Base-by-base conservation (phyloP, 192 early-diverging fungal genomes). In the Umbelopsis isabellina region DNA sequence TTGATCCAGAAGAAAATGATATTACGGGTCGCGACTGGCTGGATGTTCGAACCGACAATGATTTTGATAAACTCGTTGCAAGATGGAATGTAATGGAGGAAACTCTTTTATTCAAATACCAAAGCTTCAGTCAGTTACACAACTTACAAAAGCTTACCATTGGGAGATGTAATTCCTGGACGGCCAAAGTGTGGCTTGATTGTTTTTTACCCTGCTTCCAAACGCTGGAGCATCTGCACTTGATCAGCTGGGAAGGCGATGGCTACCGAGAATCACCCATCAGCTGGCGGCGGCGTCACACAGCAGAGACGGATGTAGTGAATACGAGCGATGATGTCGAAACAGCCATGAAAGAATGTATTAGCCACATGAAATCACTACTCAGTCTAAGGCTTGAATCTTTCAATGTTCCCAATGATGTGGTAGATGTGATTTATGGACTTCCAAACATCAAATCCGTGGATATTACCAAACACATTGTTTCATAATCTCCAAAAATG, bases 131-230 rank as follows among this genome's bases (percentile, higher is more conserved):
- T 5, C 18, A 23, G 2, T 51, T 68, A 49, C 49, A 46, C 18
- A 22, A 50, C 21, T 50, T 68, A 15, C 23, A 35, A 50, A 33
- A 27, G 15, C 49, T 68, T 15, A 50, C 67, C 3, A 33, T 68
- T 48, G 67, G 67, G 18, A 35, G 67, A n/a, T 68, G 67, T 8
- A 41, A 49, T 22, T 37, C 33, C 15, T 68, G 67, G 67, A 68
- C 49, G 33, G 27, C 67, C 12, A 48, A 49, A 37, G 49, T 68
- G 12, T 68, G 67, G 67, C 45, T 48, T 21, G 49, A 68, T 11
- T 68, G 67, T 20, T 51, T 68, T 33, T 22, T 68, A 9, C 67
- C 67, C 4, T 51, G 67, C 49, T 50, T 48, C 21, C 18, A 48
- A 20, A 22, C 30, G 16, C 67, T 68, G 16, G 49, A 68, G 49